phyloP scores from a whole-genome alignment of 345 rosid genomes.

The Rhizophora apiculata region DNA sequence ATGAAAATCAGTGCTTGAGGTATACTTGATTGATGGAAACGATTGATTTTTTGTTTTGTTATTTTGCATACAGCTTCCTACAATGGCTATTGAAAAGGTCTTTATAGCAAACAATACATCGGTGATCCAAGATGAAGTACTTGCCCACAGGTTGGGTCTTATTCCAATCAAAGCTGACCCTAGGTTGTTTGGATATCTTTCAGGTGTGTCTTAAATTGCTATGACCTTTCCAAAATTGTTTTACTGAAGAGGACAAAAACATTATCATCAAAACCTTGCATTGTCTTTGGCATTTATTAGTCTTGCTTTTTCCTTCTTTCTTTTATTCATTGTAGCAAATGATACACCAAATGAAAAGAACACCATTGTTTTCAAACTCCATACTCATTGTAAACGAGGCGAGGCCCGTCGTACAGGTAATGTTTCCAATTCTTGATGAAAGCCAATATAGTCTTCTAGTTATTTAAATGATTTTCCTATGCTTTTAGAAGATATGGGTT shows the following conservation, averaged over 20 bases:
- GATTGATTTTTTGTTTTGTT: constrained; percentile 6
- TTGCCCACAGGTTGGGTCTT: constrained; percentile 91
- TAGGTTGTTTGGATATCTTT: constrained; percentile 74
- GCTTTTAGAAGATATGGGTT: neutral
- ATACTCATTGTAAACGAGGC: constrained; percentile 49
- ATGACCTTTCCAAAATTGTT: neutral
- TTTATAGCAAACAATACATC: constrained; percentile 87
- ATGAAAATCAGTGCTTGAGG: neutral
- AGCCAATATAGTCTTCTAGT: neutral
- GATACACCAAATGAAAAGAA: constrained; percentile 84
- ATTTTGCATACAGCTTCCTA: constrained; percentile 55
- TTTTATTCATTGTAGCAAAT: constrained; percentile 43
- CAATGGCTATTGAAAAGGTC: constrained; percentile 96
- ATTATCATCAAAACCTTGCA: neutral
- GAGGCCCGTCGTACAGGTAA: constrained; percentile 58
- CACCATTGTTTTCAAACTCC: constrained; percentile 90
- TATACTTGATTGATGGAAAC: neutral
- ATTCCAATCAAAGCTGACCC: constrained; percentile 83
- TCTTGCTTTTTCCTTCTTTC: neutral
- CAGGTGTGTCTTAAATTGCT: constrained; percentile 45
- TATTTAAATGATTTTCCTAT: neutral
- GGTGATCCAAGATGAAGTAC: constrained; percentile 82
- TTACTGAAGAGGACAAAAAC: neutral
- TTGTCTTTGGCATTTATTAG: neutral
- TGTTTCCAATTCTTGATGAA: neutral